Evolutionary conservation across 1,139 yeast genomes (phyloP).

Genomic region (Pichia sp.): DNA sequence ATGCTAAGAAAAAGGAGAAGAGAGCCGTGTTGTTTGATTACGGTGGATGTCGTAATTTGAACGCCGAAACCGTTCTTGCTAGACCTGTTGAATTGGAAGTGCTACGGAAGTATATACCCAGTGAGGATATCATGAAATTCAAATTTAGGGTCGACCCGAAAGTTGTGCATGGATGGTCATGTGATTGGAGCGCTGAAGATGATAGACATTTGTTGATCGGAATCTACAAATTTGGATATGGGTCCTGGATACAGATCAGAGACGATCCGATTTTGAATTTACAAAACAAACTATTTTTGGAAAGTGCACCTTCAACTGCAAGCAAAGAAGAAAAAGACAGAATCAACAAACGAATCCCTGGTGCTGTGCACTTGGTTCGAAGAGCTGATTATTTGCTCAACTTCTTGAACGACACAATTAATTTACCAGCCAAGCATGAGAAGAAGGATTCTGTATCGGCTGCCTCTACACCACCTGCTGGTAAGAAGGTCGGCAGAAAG

Average conservation of each 20-base stretch:
- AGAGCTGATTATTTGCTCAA: constrained; percentile 82
- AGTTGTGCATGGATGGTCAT: constrained; percentile 86
- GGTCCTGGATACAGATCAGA: constrained; percentile 90
- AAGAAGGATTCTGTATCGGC: constrained; percentile 19
- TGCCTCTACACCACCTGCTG: constrained; percentile 3
- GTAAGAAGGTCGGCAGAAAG: constrained; percentile 8
- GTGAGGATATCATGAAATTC: constrained; percentile 54
- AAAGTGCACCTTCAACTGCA: constrained; percentile 33
- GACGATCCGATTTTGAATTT: constrained; percentile 92
- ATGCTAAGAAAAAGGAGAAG: constrained; percentile 63
- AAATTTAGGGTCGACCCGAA: constrained; percentile 61
- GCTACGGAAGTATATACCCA: constrained; percentile 56
- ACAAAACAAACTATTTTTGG: constrained; percentile 77
- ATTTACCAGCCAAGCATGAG: constrained; percentile 9
- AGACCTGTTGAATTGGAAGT: constrained; percentile 80
- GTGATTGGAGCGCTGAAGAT: constrained; percentile 78
- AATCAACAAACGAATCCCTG: constrained; percentile 53
- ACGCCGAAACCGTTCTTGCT: constrained; percentile 80
- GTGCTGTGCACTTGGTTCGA: constrained; percentile 90
- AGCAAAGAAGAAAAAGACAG: constrained; percentile 39
- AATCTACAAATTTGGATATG: constrained; percentile 88
- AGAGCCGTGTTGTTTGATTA: constrained; percentile 88
- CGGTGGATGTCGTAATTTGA: constrained; percentile 81
- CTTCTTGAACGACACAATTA: constrained; percentile 51
- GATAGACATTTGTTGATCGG: constrained; percentile 88